These are phyloP conservation scores for Berberis thunbergii DNA, from an alignment of 164 flowering plant species.

Conservation along the genomic window DNA sequence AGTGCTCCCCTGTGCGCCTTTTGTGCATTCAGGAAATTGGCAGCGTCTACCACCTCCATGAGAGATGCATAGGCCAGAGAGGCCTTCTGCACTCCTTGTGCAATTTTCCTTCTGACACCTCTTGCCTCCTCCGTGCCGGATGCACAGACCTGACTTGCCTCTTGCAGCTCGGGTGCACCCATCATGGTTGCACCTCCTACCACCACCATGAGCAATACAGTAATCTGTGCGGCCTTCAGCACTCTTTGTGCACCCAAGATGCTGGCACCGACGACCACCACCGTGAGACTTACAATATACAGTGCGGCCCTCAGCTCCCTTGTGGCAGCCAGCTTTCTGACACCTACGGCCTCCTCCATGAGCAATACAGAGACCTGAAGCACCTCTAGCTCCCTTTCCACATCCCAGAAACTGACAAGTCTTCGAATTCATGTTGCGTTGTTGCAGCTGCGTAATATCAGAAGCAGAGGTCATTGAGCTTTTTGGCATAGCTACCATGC, in stretches of 20 bases:
- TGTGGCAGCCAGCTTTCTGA: conserved; percentile 70
- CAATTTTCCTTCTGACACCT: conserved; percentile 79
- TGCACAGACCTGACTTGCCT: conserved; percentile 86
- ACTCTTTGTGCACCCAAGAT: conserved; percentile 87
- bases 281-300: conserved; percentile 97
- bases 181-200: conserved; percentile 75
- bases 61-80: conserved; percentile 90
- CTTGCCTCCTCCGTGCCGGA: conserved; percentile 97
- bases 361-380: conserved; percentile 89
- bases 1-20: conserved; percentile 97
- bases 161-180: conserved; percentile 83
- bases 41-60: conserved; percentile 97
- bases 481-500: conserved; percentile 39
- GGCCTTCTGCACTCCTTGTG: conserved; percentile 90
- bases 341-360: conserved; percentile 97
- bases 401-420: conserved; percentile 80
- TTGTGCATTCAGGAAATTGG: conserved; percentile 53
- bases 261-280: conserved; percentile 89
- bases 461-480: conserved; percentile 78
- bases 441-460: conserved; percentile 45
- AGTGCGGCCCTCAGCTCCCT: conserved; percentile 94
- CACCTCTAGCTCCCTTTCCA: conserved; percentile 94
- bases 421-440: conserved; percentile 38
- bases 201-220: conserved; percentile 97
- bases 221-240: conserved; percentile 94